Percentiles rank a stretch among this genome's conserved stretches.
Conservation (phyloP, 768 basidiomycete species). For the Lanmaoa rubissima region DNA sequence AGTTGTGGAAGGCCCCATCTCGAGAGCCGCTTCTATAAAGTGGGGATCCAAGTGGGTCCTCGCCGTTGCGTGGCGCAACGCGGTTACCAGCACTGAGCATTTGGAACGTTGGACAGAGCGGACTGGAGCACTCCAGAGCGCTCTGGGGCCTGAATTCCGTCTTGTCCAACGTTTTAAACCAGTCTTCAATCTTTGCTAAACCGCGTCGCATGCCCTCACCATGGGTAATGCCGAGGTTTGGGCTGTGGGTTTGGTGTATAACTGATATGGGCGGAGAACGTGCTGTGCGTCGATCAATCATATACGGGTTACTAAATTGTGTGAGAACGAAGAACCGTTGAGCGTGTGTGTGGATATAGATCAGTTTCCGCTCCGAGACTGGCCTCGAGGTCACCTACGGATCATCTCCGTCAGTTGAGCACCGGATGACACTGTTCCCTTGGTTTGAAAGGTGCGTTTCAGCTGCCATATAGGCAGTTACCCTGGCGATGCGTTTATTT, state of each 20-base stretch:
- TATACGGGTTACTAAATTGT: neutral
- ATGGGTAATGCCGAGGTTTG: neutral
- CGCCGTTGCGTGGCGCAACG: neutral
- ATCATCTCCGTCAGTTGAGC: constrained; percentile 1
- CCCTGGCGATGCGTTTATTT: neutral
- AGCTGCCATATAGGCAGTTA: neutral
- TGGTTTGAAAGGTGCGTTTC: neutral
- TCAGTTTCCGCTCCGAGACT: neutral
- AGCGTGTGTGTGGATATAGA: neutral
- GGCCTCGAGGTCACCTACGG: neutral
- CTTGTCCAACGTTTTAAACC: too few relatives aligned
- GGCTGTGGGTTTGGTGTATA: neutral
- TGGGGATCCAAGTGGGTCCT: neutral
- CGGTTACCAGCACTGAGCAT: too few relatives aligned
- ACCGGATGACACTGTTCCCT: neutral
- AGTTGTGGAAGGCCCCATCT: neutral
- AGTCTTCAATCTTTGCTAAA: too few relatives aligned
- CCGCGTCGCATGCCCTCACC: too few relatives aligned
- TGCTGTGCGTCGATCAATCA: neutral
- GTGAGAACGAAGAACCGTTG: neutral
- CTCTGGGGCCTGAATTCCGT: too few relatives aligned
- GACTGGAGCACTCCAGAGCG: too few relatives aligned
- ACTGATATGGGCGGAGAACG: neutral
- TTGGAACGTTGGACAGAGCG: too few relatives aligned
- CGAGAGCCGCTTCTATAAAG: neutral